Base-by-base conservation (phyloP, 202 grass and related monocot genomes). In the Bolboschoenoplectus hybrid region DNA sequence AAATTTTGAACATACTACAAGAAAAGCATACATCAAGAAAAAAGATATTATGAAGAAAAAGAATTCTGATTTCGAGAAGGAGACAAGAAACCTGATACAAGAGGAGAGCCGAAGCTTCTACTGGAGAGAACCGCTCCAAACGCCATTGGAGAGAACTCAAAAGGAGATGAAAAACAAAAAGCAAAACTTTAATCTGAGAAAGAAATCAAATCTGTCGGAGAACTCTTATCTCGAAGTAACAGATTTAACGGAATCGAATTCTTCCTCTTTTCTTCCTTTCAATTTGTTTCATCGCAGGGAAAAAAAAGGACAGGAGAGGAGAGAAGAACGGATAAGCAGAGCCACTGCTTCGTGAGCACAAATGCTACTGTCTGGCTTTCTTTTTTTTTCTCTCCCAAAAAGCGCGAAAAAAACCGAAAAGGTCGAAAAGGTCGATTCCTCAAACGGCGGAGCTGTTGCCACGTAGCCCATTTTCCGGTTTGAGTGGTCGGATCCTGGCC, bases 51-150 rank as follows among this genome's bases (percentile, higher is more conserved):
- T 26, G 26, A 26, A 26, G 2, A 9, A 51, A 67, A 39, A 68
- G 13, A 14, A 68, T 43, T 68, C 5, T 9, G 13, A 49, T 46
- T 47, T 36, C 11, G 6, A 9, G 34, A 77, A 55, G 32, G 50
- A 77, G 26, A 53, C 11, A 16, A 36, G 7, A 50, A 44, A 92
- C 91, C 91, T 88, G 88, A 80, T 9, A 84, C 10, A 10, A 86
- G 71, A 5, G 89, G 85, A 14, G 89, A 90, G 74, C 67, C 73
- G 55, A 94, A 90, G 82, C 84, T 71, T 67, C 92, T 87, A 41
- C 88, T 72, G 58, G 88, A 90, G 67, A 94, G 86, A 57, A 92
- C 76, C 17, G 88, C 88, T 14, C 92, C 92, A 88, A 89, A 87
- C 66, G 92, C 90, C 92, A 94, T 94, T 83, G 78, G 1, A 79